Evolutionary conservation across 306 rosid genomes (phyloP).

Genomic region (Argentina anserina): DNA sequence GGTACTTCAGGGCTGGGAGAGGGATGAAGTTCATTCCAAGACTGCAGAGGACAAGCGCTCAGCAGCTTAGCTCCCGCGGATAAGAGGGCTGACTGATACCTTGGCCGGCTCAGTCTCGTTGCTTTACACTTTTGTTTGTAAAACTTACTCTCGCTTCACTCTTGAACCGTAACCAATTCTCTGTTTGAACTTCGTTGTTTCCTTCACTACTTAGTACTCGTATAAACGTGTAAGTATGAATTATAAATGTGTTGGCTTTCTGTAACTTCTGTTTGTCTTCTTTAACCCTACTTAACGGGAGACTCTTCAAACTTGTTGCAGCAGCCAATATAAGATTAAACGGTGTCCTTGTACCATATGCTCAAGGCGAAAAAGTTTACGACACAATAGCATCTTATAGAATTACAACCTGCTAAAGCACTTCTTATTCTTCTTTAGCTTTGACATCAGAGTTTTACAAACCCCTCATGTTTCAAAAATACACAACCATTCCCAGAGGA

Average conservation of each 20-base stretch:
- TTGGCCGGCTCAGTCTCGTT: not conserved
- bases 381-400: not conserved
- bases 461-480: not conserved
- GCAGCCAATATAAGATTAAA: too few species aligned
- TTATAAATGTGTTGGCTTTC: too few species aligned
- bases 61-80: not conserved
- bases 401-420: not conserved
- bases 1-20: conserved; percentile 57
- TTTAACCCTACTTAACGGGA: too few species aligned
- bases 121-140: not conserved
- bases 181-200: too few species aligned
- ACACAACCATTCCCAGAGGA: not conserved
- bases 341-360: too few species aligned
- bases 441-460: not conserved
- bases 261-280: too few species aligned
- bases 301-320: too few species aligned
- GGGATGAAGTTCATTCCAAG: conserved; percentile 51
- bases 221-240: too few species aligned
- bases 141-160: too few species aligned
- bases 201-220: too few species aligned
- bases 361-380: not conserved
- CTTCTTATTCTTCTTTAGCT: not conserved
- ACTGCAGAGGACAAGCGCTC: conserved; percentile 53
- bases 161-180: too few species aligned
- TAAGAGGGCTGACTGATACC: conserved; percentile 32